phyloP scores from a whole-genome alignment of 2,329 filamentous ascomycete genomes.

The Monascus ruber region DNA sequence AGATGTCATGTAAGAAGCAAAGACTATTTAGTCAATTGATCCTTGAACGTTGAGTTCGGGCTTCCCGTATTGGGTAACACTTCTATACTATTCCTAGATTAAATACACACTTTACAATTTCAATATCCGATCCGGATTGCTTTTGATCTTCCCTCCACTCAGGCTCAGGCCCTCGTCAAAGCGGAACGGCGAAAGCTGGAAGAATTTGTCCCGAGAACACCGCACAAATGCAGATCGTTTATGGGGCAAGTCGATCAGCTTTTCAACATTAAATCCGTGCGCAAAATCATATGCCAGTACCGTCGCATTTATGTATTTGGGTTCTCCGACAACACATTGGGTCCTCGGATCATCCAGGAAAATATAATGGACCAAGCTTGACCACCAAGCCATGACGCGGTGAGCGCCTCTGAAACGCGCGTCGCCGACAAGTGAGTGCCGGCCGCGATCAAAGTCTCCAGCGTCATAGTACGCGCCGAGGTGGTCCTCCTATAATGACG shows the following conservation, averaged over 20 bases:
- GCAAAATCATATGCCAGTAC: conserved; percentile 65
- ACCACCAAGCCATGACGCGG: conserved; percentile 48
- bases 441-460: conserved; percentile 46
- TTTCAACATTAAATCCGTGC: conserved; percentile 60
- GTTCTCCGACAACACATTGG: conserved; percentile 48
- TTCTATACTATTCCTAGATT: too few relatives aligned
- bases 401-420: conserved; percentile 43
- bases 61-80: too few relatives aligned
- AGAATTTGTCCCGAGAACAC: conserved; percentile 57
- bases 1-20: too few relatives aligned
- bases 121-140: neutral
- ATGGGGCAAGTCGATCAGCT: conserved; percentile 60
- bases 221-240: conserved; percentile 59
- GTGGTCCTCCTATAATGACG: conserved; percentile 41
- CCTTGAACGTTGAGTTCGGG: too few relatives aligned
- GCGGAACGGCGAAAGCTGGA: conserved; percentile 43
- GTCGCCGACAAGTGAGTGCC: conserved; percentile 50
- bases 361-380: conserved; percentile 47
- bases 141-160: conserved; percentile 20
- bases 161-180: conserved; percentile 38
- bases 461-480: conserved; percentile 48
- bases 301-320: conserved; percentile 57
- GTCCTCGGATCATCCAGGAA: conserved; percentile 50
- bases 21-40: too few relatives aligned
- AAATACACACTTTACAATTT: neutral